Evolutionary conservation across 441 rosid genomes (phyloP), one percentile per base, ranked within the genome.

Genomic region (Bruguiera hainesii): DNA sequence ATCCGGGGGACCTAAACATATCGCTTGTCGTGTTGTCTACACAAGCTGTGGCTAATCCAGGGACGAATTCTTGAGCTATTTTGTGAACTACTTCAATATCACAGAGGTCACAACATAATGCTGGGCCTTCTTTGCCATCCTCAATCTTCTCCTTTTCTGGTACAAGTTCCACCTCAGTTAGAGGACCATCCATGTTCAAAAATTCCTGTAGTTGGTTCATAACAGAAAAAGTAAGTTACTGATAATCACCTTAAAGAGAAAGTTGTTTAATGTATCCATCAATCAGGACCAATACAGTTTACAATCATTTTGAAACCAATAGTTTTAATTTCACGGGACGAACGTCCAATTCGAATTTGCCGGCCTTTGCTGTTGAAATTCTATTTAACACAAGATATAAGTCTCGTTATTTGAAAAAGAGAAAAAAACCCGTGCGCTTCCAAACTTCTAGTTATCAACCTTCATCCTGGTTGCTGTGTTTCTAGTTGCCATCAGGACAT

Each of bases 21-120:
- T 78, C 95, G 15, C 96, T 96, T 1, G 87, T 86, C 0, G 97
- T 95, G 86, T 83, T 83, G 79, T 92, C 97, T 7, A 96, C 86
- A 73, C 92, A 90, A 56, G 97, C 96, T 0, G 89, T 73, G 56
- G 96, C 89, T 73, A 96, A 71, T 50, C 99, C 98, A 0, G 88
- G 89, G 64, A 96, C 85, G 72, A 96, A 74, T 37, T 49, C 70
- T 68, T 83, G 86, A 50, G 91, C 84, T 42, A 89, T 81, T 64
- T 83, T 90, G 76, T 75, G 85, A 70, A 82, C 95, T 49, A 84
- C 37, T 74, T 89, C 83, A 19, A 81, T 75, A 56, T 95, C 98
- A 42, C 76, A 90, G 33, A 86, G 90, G 29, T 79, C 75, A 71
- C 98, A 96, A 65, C 73, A 85, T 73, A 83, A 82, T 20, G 81